phyloP scores from a whole-genome alignment of 2,329 filamentous ascomycete species.

The Arthrinium phaeospermum region DNA sequence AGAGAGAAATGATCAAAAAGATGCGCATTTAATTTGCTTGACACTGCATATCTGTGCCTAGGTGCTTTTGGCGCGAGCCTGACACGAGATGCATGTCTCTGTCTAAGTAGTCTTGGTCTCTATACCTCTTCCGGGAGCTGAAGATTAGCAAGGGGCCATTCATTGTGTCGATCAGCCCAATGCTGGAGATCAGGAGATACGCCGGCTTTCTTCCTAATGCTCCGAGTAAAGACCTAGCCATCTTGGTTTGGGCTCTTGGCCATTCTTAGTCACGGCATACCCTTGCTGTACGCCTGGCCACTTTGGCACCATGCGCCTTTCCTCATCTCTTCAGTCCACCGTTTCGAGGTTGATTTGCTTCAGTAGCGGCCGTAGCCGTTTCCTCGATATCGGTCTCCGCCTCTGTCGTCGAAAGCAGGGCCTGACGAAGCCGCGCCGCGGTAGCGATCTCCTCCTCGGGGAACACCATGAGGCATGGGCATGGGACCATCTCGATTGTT shows the following conservation, averaged over 20 bases:
- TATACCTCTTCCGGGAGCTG: constrained; percentile 8
- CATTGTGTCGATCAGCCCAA: neutral
- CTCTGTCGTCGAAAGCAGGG: constrained; percentile 32
- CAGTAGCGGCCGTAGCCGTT: constrained; percentile 23
- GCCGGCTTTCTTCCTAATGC: neutral
- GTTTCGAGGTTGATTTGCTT: neutral
- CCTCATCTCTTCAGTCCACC: neutral
- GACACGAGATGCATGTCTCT: neutral
- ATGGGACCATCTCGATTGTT: constrained; percentile 36
- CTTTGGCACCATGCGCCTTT: neutral
- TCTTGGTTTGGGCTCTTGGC: neutral
- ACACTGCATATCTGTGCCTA: neutral
- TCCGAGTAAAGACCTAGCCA: neutral
- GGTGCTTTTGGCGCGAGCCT: constrained; percentile 7
- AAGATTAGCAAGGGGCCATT: neutral
- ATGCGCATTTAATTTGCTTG: neutral
- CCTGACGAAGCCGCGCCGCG: constrained; percentile 31
- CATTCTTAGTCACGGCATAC: neutral
- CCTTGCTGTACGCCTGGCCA: neutral
- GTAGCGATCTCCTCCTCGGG: constrained; percentile 41
- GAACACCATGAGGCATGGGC: constrained; percentile 37
- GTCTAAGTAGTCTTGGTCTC: neutral
- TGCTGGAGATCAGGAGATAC: neutral
- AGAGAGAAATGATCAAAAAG: neutral
- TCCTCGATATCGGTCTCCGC: constrained; percentile 27